phyloP scores from a whole-genome alignment of 2,329 filamentous ascomycete genomes.

The Diaporthe citrichinensis region DNA sequence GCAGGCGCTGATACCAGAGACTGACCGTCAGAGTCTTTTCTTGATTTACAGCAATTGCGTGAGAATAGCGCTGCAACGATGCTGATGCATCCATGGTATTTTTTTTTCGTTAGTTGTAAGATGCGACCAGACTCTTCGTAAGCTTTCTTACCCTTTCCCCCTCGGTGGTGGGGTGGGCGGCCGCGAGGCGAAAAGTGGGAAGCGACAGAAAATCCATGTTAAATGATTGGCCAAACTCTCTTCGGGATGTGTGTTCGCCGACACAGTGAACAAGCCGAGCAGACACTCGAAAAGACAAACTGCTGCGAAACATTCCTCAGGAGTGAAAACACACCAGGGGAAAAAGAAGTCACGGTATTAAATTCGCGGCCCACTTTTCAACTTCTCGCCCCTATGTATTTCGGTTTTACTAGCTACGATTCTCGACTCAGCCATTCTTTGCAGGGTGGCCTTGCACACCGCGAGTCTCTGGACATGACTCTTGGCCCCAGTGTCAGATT shows the following conservation, averaged over 20 bases:
- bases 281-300: background rate
- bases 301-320: background rate
- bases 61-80: background rate
- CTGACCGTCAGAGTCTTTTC: background rate
- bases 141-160: background rate
- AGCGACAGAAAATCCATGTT: constrained; percentile 11
- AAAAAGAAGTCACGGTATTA: background rate
- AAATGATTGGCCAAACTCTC: constrained; percentile 7
- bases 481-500: background rate
- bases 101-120: background rate
- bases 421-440: background rate
- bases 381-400: too few species aligned
- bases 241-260: too few species aligned
- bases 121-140: background rate
- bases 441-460: background rate
- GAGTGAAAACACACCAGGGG: background rate
- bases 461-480: background rate
- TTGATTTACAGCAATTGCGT: background rate
- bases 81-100: background rate
- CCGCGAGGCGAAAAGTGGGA: constrained; percentile 4
- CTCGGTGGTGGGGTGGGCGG: background rate
- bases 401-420: too few species aligned
- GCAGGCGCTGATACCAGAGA: background rate
- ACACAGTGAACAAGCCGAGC: background rate
- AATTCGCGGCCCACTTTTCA: too few species aligned